Conservation (phyloP, 2,329 filamentous ascomycete species). For the Falciphora oryzae region DNA sequence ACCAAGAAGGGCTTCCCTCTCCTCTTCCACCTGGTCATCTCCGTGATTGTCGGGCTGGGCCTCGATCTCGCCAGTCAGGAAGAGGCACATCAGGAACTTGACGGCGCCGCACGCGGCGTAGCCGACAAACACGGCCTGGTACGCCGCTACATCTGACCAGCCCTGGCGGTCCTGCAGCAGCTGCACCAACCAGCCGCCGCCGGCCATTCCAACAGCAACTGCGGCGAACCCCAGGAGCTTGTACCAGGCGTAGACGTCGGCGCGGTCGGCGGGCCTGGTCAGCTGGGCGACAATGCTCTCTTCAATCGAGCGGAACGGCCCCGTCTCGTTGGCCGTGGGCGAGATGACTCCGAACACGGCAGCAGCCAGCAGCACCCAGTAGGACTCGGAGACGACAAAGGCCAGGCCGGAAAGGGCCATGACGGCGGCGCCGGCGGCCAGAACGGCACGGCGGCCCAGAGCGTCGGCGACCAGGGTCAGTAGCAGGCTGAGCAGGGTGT, state of each 20-base stretch:
- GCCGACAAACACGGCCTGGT: conserved; percentile 49
- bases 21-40: neutral
- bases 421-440: conserved; percentile 46
- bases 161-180: conserved; percentile 34
- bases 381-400: conserved; percentile 47
- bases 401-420: conserved; percentile 51
- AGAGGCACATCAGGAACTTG: conserved; percentile 48
- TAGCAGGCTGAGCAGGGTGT: conserved; percentile 52
- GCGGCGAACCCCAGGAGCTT: conserved; percentile 53
- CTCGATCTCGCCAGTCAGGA: conserved; percentile 34
- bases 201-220: conserved; percentile 52
- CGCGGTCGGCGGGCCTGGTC: conserved; percentile 36
- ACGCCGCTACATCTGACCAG: conserved; percentile 42
- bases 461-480: conserved; percentile 54
- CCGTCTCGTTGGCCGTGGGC: conserved; percentile 60
- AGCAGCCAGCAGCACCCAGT: conserved; percentile 52
- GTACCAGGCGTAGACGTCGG: conserved; percentile 59
- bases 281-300: conserved; percentile 55
- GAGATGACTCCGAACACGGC: conserved; percentile 58
- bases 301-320: conserved; percentile 57
- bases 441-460: conserved; percentile 43
- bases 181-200: conserved; percentile 54
- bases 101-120: conserved; percentile 52
- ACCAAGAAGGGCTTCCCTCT: conserved; percentile 10
- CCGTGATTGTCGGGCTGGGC: conserved; percentile 17